Conservation (phyloP, 306 rosid species). For the Prunus davidiana region DNA sequence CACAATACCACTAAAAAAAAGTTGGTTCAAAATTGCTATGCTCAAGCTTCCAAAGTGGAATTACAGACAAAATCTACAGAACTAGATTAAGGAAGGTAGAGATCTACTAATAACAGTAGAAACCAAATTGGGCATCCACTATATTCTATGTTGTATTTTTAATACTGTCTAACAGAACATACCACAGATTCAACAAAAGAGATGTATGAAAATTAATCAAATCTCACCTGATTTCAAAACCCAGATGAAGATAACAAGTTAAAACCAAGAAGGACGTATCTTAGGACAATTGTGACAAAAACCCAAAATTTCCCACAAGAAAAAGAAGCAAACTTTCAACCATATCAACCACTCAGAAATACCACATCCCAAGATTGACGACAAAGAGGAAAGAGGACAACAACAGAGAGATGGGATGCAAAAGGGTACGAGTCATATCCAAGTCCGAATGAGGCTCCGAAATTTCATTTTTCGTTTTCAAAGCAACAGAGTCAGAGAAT, state of each 20-base stretch:
- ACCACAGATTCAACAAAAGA: not conserved
- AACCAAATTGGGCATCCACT: not conserved
- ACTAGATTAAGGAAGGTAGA: not conserved
- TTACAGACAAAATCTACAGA: not conserved
- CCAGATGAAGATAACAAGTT: not conserved
- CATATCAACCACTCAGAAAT: not conserved
- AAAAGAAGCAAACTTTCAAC: not conserved
- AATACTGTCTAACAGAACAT: not conserved
- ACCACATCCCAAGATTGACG: slow-evolving; percentile 22
- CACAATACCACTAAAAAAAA: not conserved
- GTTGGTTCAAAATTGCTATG: not conserved
- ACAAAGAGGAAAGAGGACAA: slow-evolving; percentile 1
- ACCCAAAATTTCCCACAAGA: not conserved
- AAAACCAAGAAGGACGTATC: not conserved
- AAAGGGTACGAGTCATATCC: not conserved
- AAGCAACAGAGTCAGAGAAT: not conserved
- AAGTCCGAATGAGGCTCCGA: slow-evolving; percentile 9
- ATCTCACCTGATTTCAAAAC: not conserved
- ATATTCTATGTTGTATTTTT: not conserved
- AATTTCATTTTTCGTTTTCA: slow-evolving; percentile 54
- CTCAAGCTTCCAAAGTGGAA: not conserved
- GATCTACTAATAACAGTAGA: not conserved
- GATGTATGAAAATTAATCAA: not conserved
- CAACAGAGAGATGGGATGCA: not conserved
- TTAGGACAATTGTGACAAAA: not conserved